These are phyloP conservation scores for Suillus hirtellus DNA, from an alignment of 768 basidiomycete genomes.

Conservation along the genomic window DNA sequence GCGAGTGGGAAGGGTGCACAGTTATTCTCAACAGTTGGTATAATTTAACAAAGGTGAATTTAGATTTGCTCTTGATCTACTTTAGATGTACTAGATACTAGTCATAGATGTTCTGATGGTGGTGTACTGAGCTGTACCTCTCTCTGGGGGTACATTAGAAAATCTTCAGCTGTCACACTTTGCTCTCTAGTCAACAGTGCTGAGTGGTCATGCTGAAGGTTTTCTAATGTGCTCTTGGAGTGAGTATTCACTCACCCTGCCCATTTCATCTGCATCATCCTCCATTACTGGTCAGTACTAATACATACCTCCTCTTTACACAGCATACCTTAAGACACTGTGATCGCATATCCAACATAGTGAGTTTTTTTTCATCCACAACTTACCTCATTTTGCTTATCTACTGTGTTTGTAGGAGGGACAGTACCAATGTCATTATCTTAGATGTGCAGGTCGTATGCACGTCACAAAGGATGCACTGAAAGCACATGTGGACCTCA, in stretches of 20 bases:
- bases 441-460: slow-evolving; percentile 30
- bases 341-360: slow-evolving; percentile 18
- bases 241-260: not conserved
- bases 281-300: slow-evolving; percentile 1
- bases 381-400: not conserved
- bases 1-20: slow-evolving; percentile 31
- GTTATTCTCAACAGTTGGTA: slow-evolving; percentile 30
- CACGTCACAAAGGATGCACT: slow-evolving; percentile 22
- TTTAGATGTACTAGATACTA: slow-evolving; percentile 10
- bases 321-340: slow-evolving; percentile 32
- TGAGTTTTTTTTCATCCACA: slow-evolving; percentile 6
- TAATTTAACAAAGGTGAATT: slow-evolving; percentile 31
- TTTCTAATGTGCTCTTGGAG: slow-evolving; percentile 22
- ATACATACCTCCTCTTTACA: slow-evolving; percentile 13
- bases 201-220: slow-evolving; percentile 22
- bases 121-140: slow-evolving; percentile 1
- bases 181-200: slow-evolving; percentile 11
- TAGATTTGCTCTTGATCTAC: slow-evolving; percentile 10
- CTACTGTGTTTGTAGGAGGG: slow-evolving; percentile 24
- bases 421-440: slow-evolving; percentile 24
- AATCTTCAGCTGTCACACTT: slow-evolving; percentile 16
- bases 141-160: slow-evolving; percentile 13
- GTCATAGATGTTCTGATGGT: slow-evolving; percentile 8
- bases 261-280: not conserved
- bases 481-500: slow-evolving; percentile 30